A percentile compares a stretch with the other conserved stretches of the same genome.
Conservation (phyloP, 2,329 filamentous ascomycete genomes). For the Neocatenulostroma microsporum region DNA sequence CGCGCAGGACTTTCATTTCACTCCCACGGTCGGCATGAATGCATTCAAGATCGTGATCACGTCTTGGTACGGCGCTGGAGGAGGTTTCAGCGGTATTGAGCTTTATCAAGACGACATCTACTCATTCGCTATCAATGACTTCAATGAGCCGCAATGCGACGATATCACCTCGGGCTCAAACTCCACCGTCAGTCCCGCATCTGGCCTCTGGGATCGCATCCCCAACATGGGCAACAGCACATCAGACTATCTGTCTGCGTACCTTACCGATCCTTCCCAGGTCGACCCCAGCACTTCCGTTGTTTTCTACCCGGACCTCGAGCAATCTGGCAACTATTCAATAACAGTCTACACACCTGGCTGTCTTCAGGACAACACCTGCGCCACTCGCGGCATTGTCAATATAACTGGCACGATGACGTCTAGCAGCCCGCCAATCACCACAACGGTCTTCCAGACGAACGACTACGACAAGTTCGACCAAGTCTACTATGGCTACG, state of each 20-base stretch:
- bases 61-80: constrained; percentile 78
- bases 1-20: constrained; percentile 87
- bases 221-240: constrained; percentile 59
- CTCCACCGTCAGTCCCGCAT: constrained; percentile 51
- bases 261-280: constrained; percentile 42
- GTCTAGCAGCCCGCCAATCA: constrained; percentile 43
- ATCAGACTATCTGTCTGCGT: constrained; percentile 68
- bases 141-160: constrained; percentile 81
- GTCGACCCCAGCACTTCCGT: constrained; percentile 56
- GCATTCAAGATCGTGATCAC: constrained; percentile 77
- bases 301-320: constrained; percentile 74
- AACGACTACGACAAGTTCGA: constrained; percentile 98
- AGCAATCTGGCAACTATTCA: constrained; percentile 83
- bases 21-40: constrained; percentile 82
- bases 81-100: constrained; percentile 76
- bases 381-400: constrained; percentile 66
- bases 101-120: constrained; percentile 64
- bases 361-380: constrained; percentile 72
- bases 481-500: constrained; percentile 74
- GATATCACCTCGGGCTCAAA: constrained; percentile 54
- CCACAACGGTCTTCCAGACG: constrained; percentile 69
- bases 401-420: constrained; percentile 68
- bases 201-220: constrained; percentile 64
- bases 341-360: constrained; percentile 90
- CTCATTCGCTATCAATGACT: constrained; percentile 73